phyloP scores from a whole-genome alignment of 176 grass and related monocot genomes.

The Avena sativa region DNA sequence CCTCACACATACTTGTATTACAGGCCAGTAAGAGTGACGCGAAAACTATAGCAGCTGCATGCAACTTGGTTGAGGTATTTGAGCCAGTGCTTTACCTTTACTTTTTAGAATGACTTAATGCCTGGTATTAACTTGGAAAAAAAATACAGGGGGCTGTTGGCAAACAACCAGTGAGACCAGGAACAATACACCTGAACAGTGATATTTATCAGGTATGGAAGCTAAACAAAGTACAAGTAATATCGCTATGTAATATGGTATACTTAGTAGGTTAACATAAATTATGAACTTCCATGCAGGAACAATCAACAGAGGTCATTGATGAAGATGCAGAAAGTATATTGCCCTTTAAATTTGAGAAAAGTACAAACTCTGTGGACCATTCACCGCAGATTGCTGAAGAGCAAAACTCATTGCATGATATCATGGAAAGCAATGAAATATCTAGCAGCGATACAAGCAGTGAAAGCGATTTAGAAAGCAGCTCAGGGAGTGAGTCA shows the following conservation, averaged over 20 bases:
- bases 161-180: not conserved
- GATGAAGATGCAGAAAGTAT: not conserved
- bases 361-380: not conserved
- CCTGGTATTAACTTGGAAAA: not conserved
- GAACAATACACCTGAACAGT: not conserved
- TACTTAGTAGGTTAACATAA: not conserved
- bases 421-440: conserved; percentile 6
- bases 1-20: not conserved
- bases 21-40: not conserved
- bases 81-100: not conserved
- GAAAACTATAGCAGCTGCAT: not conserved
- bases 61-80: conserved; percentile 3
- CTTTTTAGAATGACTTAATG: not conserved
- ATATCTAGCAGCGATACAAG: conserved; percentile 20
- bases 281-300: conserved; percentile 15
- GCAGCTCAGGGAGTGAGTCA: conserved; percentile 22
- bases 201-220: conserved; percentile 4
- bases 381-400: not conserved
- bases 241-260: not conserved
- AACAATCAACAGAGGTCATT: not conserved
- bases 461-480: conserved; percentile 19
- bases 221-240: not conserved
- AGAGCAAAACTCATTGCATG: not conserved
- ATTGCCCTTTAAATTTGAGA: not conserved
- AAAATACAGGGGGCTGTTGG: not conserved